Base-by-base conservation (phyloP, 768 basidiomycete genomes). In the Amanita molliuscula region DNA sequence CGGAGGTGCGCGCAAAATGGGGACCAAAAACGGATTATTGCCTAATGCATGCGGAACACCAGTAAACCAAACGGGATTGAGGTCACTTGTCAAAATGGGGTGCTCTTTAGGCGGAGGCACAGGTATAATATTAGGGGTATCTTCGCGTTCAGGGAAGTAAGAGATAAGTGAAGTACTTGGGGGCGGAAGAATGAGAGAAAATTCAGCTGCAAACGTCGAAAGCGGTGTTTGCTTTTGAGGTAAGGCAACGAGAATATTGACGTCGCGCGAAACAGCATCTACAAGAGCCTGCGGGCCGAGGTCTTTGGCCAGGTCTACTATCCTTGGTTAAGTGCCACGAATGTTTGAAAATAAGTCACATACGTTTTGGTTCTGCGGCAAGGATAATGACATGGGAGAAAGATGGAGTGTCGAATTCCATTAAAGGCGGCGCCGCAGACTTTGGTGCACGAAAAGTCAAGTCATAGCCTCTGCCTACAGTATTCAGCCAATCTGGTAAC, bases 311-410 rank as follows among this genome's bases (percentile, higher is more conserved):
- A 80, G 79, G 26, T 72, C 88, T 92, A 55, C 54, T 50, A 15
- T 8, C 8, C 18, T 33, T 15, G 28, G 33, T 44, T 5, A 41
- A 8, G 18, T 26, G 25, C 26, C 38, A 20, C 4, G 25, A 49
- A 15, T 29, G 7, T 15, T 11, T 13, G 21, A 40, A 44, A 21
- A 6, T 16, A 15, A 25, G 16, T 9, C 8, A 65, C 79, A 61
- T 60, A 95, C 95, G 72, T 73, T 96, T 96, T 38, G 85, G 75
- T 52, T 88, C 80, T 9, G 93, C 85, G 1, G 92, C 78, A 53
- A 96, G 84, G 55, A 97, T 63, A 55, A 97, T 78, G 65, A 96
- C 78, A 62, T 97, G 92, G 42, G 82, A 77, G 66, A 90, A 96
- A 42, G 76, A 70, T 34, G 84, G 78, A 18, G 84, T 75, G 57